Base-by-base conservation (phyloP, 2,329 filamentous ascomycete species). In the Stachybotrys chartarum region DNA sequence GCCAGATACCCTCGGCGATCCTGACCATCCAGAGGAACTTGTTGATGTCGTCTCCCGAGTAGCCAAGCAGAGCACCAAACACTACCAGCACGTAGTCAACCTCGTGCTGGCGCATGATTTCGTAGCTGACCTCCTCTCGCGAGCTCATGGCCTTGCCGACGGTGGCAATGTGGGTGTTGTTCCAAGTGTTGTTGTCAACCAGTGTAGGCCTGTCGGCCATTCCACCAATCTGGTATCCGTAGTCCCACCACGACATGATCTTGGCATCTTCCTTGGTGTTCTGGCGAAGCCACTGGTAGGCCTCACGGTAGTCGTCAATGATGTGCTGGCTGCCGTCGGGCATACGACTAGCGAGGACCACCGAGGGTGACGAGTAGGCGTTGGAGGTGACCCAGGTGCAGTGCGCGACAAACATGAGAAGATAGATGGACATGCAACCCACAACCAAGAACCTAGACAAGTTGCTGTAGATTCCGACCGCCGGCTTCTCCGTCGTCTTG, bases 11-110 rank as follows among this genome's bases (percentile, higher is more conserved):
- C 75, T 99, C 94, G 45, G 94, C 94, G 68, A 99, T 99, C 70
- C 94, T 86, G 56, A 99, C 92, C 95, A 99, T 99, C 94, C 94
- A 99, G 64, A 99, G 79, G 80, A 99, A 99, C 78, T 99, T 99
- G 81, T 99, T 99, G 78, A 99, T 96, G 68, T 99, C 94, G 65
- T 99, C 94, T 60, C 94, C 94, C 53, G 92, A 97, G 78, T 99
- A 99, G 55, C 95, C 95, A 45, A 99, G 80, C 56, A 99, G 84
- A 70, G 91, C 94, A 66, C 94, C 94, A 66, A 97, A 99, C 55
- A 99, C 94, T 18, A 99, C 86, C 54, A 99, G 80, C n/a, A 99
- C 91, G 65, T 99, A 99, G 74, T 99, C 93, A 3, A 99, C 94
- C 74, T 99, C 94, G 68, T 99, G 94, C 73, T 97, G 91, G 62